Evolutionary conservation across 1,284 basidiomycete species (phyloP), one percentile per base, ranked within the genome.

Genomic region (Schizophyllum amplum): DNA sequence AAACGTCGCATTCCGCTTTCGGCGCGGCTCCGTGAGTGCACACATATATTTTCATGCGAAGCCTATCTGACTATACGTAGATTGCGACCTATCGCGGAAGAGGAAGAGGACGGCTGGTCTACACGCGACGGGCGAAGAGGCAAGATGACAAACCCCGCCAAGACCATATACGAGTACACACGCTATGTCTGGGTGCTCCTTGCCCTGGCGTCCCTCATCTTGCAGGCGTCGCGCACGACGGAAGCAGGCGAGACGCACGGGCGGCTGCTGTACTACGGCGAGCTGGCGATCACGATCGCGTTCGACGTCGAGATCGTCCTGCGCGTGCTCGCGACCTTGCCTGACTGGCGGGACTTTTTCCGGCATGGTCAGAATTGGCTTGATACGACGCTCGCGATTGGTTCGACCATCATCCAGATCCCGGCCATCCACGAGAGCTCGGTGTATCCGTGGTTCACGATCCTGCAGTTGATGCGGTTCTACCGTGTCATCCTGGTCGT

Each of bases 1-100:
- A 92, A 64, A 98, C 95, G 1, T 86, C 90, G 69, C 90, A 88
- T 69, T 95, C 92, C 69, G 96, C 96, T 0, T 99, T 98, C 68
- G 92, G 92, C 56, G 93, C 92, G 33, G 72, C 72, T 23, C 70
- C 71, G 76, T 76, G 65, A 42, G 87, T 86, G 63, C 58, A 75
- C 72, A 21, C 24, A 21, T n/a, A 47, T 48, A 46, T 58, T 17
- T 21, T 21, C 6, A 20, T 9, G 20, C 20, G 53, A 23, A 24
- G 23, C 21, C 17, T 42, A 55, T 25, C 57, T 62, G 20, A 63
- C 55, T 51, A 22, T 49, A 50, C 47, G 22, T 54, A 84, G 82
- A 9, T 68, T 82, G 5, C 73, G 75, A 5, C 68, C 71, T 2
- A 72, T 79, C 13, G 71, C 76, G 5, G 82, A 82, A 59, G 78